phyloP scores from a whole-genome alignment of 805 yeast species.

The Barnettozyma sp. region DNA sequence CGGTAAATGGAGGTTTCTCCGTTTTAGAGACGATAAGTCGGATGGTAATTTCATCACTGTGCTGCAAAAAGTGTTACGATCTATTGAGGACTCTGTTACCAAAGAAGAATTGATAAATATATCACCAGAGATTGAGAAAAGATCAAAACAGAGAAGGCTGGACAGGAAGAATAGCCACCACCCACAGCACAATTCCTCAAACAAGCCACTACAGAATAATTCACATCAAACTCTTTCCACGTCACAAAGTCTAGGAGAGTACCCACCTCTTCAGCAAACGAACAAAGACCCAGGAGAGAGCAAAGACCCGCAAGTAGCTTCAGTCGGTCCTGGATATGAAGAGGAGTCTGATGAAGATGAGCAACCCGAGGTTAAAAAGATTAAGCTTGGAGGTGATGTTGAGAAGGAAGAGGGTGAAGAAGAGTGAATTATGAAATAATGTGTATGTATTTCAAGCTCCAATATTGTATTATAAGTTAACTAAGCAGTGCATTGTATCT shows the following conservation, averaged over 20 bases:
- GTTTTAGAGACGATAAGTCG: slow-evolving; percentile 90
- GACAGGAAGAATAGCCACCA: slow-evolving; percentile 14
- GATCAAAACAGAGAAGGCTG: slow-evolving; percentile 55
- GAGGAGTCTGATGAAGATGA: slow-evolving; percentile 5
- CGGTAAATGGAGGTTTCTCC: slow-evolving; percentile 69
- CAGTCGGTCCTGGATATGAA: slow-evolving; percentile 6
- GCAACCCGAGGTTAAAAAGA: not conserved
- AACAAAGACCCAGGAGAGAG: too few relatives aligned
- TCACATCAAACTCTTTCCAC: not conserved
- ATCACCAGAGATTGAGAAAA: slow-evolving; percentile 46
- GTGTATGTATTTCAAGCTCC: not conserved
- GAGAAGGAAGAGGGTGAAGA: slow-evolving; percentile 10
- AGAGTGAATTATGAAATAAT: slow-evolving; percentile 3
- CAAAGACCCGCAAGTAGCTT: too few relatives aligned
- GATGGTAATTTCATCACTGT: slow-evolving; percentile 81
- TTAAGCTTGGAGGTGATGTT: slow-evolving; percentile 4
- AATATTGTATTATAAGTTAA: not conserved
- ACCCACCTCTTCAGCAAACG: slow-evolving; percentile 8
- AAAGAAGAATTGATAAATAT: slow-evolving; percentile 65
- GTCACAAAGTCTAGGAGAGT: slow-evolving; percentile 1
- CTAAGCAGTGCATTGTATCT: not conserved
- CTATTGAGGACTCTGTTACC: slow-evolving; percentile 81
- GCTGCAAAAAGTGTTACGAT: slow-evolving; percentile 73
- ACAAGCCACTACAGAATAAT: too few relatives aligned
- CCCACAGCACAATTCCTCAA: slow-evolving; percentile 2